Conservation (phyloP, 1,139 yeast genomes). For the Scheffersomyces quercinus region DNA sequence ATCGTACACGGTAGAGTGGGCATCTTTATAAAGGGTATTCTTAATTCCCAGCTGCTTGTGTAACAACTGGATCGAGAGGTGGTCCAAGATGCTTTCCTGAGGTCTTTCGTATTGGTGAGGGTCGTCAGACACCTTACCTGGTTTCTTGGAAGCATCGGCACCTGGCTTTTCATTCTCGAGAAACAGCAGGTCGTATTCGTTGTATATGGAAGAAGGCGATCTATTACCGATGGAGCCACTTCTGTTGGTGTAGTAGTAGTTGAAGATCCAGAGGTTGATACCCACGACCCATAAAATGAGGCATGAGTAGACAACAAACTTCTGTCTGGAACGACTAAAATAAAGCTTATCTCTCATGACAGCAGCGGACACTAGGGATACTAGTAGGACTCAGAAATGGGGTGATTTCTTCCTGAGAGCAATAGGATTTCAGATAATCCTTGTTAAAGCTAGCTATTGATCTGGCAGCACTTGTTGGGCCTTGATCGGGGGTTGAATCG, state of each 20-base stretch:
- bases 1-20: conserved; percentile 24
- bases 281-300: conserved; percentile 1
- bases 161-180: background rate
- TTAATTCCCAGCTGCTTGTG: conserved; percentile 10
- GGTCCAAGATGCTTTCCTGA: background rate
- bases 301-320: background rate
- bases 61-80: background rate
- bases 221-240: background rate
- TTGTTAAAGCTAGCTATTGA: no score
- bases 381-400: no score
- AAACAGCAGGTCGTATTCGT: background rate
- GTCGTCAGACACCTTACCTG: background rate
- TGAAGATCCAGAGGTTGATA: conserved; percentile 1
- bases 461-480: no score
- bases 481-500: no score
- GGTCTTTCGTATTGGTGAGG: background rate
- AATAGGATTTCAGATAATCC: no score
- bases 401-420: no score
- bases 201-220: background rate
- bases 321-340: background rate
- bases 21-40: conserved; percentile 18
- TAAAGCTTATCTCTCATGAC: conserved; percentile 1
- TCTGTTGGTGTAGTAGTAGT: background rate
- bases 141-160: background rate
- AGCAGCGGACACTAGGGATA: no score